Evolutionary conservation across 108 stramenopile genomes (phyloP), one percentile per base, ranked within the genome.

Genomic region (Poteriospumella lacustris): DNA sequence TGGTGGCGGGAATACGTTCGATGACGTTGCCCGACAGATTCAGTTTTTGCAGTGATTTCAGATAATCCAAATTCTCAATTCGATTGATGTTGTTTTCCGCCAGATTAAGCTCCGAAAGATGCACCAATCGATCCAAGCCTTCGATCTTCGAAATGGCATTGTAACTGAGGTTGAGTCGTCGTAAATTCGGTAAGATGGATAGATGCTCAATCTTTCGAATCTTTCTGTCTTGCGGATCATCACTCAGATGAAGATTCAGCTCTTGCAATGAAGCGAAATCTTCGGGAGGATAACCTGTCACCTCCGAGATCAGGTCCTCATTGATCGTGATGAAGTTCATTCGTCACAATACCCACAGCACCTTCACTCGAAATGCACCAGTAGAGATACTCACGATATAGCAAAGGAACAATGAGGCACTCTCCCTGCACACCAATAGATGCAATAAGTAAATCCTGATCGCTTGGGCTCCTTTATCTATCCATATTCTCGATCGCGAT

Each of bases 111-210:
- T 73, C 70, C 9, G 36, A 5, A 9, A 73, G 41, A 29, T 56
- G 43, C 36, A 26, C 41, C 5, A 73, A 24, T 33, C 70, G 44
- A 56, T 73, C 44, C 70, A 73, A 73, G 9, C 70, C 70, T 26
- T 73, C 70, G 5, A 73, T 73, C 47, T 56, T 73, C 3, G 43
- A 33, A 5, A 73, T 73, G 38, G 33, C 12, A 38, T 73, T 73
- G 70, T 73, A 73, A 38, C 70, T 73, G 41, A 73, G 28, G 31
- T 73, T 73, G 29, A 73, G 70, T 31, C 36, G 70, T 24, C 5
- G 33, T 5, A 73, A 38, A 73, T 42, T 73, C 40, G 28, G 12
- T 24, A 73, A 56, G 5, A 29, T 12, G 44, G 36, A 24, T 73
- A 73, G 31, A 56, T 5, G 9, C 12, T 73, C 70, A 19, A 73